phyloP scores from a whole-genome alignment of 2,329 filamentous ascomycete genomes.

The Calonectria fujianensis region DNA sequence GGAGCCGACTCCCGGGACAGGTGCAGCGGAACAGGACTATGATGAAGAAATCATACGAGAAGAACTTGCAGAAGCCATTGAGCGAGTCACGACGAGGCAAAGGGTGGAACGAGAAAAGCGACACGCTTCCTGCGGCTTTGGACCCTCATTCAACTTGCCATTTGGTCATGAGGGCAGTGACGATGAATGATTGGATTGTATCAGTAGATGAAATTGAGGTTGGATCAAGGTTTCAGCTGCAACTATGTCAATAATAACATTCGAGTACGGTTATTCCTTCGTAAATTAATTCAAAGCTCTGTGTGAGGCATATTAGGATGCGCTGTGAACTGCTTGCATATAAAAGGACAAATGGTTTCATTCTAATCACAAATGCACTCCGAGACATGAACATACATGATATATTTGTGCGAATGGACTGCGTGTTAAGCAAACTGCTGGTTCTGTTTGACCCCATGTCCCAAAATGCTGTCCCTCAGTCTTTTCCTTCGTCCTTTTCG shows the following conservation, averaged over 20 bases:
- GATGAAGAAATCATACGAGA: slow-evolving; percentile 22
- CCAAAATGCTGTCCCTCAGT: neutral
- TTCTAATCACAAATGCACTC: too few relatives aligned
- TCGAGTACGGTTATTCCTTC: neutral
- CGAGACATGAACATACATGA: too few relatives aligned
- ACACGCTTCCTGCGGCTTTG: slow-evolving; percentile 23
- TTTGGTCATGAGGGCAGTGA: slow-evolving; percentile 14
- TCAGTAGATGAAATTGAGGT: neutral
- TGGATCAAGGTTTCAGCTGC: neutral
- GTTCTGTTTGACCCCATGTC: too few relatives aligned
- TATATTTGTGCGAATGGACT: neutral
- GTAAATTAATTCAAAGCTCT: too few relatives aligned
- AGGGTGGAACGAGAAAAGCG: slow-evolving; percentile 3
- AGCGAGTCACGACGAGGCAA: slow-evolving; percentile 27
- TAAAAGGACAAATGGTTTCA: too few relatives aligned
- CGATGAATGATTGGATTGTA: neutral
- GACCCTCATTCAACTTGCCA: slow-evolving; percentile 33
- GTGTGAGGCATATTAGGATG: too few relatives aligned
- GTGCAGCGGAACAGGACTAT: neutral
- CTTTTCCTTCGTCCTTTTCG: neutral
- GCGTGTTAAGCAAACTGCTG: fast-evolving
- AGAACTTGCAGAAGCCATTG: slow-evolving; percentile 22
- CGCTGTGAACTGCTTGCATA: too few relatives aligned
- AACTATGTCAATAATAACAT: neutral
- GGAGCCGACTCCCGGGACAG: neutral